phyloP scores from a whole-genome alignment of 225 moss, liverwort and hornwort genomes.

The Pseudoscleropodium purum region DNA sequence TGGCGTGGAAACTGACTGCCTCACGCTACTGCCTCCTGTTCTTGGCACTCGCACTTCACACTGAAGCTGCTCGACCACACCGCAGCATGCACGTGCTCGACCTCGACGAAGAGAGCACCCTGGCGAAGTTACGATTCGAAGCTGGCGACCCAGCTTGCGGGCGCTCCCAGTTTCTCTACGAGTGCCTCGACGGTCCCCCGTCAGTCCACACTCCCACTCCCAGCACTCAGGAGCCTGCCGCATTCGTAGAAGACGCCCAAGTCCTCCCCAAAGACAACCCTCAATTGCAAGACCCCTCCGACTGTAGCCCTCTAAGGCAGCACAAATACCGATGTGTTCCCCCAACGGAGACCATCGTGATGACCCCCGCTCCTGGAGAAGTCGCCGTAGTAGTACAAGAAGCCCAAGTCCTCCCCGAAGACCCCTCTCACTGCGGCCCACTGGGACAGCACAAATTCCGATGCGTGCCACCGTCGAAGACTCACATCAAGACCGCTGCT shows the following conservation, averaged over 20 bases:
- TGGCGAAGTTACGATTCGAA: neutral
- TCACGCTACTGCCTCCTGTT: neutral
- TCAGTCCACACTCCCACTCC: neutral
- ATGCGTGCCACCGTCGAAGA: neutral
- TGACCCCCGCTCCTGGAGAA: neutral
- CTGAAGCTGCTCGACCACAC: neutral
- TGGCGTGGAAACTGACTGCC: neutral
- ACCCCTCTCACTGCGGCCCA: neutral
- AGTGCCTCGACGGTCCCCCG: neutral
- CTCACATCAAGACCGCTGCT: neutral
- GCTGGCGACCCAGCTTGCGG: neutral
- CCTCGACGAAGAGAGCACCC: neutral
- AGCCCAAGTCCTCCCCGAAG: neutral
- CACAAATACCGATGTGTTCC: neutral
- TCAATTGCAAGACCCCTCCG: too few relatives aligned
- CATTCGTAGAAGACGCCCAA: too few relatives aligned
- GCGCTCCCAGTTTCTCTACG: neutral
- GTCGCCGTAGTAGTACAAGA: neutral
- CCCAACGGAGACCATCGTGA: neutral
- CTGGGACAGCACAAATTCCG: neutral
- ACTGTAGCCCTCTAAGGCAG: neutral
- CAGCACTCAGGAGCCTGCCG: neutral
- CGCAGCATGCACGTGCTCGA: neutral
- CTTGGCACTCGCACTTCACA: neutral
- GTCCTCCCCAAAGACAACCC: neutral